Evolutionary conservation across 768 basidiomycete genomes (phyloP), one percentile per base, ranked within the genome.

Genomic region (Collybia mongolica): DNA sequence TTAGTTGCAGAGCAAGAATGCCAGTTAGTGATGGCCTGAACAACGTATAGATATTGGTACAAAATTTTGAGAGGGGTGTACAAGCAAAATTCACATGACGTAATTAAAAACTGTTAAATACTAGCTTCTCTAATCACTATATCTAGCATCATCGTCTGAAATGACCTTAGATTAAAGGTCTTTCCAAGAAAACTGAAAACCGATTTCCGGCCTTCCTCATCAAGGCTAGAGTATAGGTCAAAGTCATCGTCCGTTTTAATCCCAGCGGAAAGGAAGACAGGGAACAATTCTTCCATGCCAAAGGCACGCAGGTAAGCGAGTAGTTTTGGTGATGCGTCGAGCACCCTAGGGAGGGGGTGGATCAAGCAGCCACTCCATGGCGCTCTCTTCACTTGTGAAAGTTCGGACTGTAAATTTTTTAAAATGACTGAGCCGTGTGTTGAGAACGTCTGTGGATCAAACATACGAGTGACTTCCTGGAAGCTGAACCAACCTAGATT

Each of bases 281-380:
- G 60, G n/a, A 66, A 46, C 22, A 68, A 56, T 35, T 67, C 67
- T 18, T 56, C 55, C 19, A 65, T 40, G 17, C 62, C 60, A 26
- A 54, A 56, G 3, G 40, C 29, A 5, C 51, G 49, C 43, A 65
- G 43, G 28, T 60, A 32, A 8, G 46, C 28, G 37, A 53, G 53
- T n/a, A 69, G 51, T 22, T 43, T 53, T 5, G 38, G 22, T 5
- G 56, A 46, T 6, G 54, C 55, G 1, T 47, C 41, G 22, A 28
- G 24, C 19, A 52, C 18, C 22, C 57, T 50, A 6, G 54, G 44
- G 4, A 46, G 52, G 26, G 50, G 54, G 43, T 67, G 64, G 6
- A 48, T 29, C 5, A 54, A 45, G 41, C 64, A 67, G 5, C 54
- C 60, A 32, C 48, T 56, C 20, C 19, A 46, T 3, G 51, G 48